These are phyloP conservation scores for Bromus sterilis DNA, from an alignment of 176 grass and related monocot species.

Conservation along the genomic window DNA sequence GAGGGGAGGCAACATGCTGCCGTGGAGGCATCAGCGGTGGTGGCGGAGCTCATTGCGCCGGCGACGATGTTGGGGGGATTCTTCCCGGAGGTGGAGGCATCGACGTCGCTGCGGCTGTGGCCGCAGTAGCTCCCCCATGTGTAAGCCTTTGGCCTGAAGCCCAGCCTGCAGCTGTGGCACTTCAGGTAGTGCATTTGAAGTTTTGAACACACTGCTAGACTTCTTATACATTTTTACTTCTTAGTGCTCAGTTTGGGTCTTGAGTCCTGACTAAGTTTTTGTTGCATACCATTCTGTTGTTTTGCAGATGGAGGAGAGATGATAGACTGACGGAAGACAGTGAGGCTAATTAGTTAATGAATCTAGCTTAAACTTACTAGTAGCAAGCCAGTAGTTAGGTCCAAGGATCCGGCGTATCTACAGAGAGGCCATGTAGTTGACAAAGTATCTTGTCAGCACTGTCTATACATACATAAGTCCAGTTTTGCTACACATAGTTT, in stretches of 20 bases:
- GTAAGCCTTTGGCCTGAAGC: background rate
- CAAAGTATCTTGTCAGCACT: no score
- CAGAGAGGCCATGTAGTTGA: no score
- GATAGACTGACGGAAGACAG: background rate
- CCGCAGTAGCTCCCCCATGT: background rate
- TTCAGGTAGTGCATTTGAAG: no score
- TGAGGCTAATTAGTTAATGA: no score
- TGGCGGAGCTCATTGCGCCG: background rate
- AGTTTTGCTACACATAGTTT: no score
- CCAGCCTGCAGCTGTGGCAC: background rate
- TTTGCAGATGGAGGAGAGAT: background rate
- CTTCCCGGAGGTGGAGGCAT: background rate
- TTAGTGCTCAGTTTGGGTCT: background rate
- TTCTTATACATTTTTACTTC: background rate
- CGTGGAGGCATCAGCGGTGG: background rate
- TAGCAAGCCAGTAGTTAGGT: no score
- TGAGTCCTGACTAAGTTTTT: background rate
- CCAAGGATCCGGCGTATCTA: no score
- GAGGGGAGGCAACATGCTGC: background rate
- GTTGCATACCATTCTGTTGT: background rate
- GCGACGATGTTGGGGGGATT: background rate
- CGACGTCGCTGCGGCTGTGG: background rate
- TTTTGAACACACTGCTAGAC: background rate
- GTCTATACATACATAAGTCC: no score
- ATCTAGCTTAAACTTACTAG: no score